phyloP scores from a whole-genome alignment of 192 early-diverging fungal species.

The Coemansia sp. region DNA sequence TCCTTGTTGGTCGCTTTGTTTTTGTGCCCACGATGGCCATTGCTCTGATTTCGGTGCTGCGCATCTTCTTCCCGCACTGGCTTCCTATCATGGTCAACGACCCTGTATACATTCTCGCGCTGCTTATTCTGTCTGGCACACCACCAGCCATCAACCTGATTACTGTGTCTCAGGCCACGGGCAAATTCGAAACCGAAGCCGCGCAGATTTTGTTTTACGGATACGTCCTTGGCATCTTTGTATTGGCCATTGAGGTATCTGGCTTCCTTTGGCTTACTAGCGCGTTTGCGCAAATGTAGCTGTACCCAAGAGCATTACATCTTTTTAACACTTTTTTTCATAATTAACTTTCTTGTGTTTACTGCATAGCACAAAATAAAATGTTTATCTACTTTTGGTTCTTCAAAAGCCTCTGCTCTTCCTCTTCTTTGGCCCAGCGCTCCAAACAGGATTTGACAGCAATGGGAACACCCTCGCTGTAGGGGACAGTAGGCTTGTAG shows the following conservation, averaged over 20 bases:
- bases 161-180: slow-evolving; percentile 68
- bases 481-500: slow-evolving; percentile 59
- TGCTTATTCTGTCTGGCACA: slow-evolving; percentile 63
- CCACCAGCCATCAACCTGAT: slow-evolving; percentile 73
- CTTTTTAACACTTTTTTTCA: background rate
- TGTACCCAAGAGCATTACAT: too few relatives aligned
- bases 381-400: background rate
- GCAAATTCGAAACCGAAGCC: slow-evolving; percentile 69
- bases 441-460: slow-evolving; percentile 52
- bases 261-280: slow-evolving; percentile 55
- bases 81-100: slow-evolving; percentile 58
- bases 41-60: slow-evolving; percentile 38
- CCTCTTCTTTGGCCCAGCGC: slow-evolving; percentile 42
- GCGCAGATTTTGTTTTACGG: slow-evolving; percentile 68
- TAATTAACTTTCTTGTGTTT: too few relatives aligned
- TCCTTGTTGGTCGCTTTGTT: slow-evolving; percentile 47
- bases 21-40: slow-evolving; percentile 50
- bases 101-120: slow-evolving; percentile 63
- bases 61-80: slow-evolving; percentile 36
- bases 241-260: slow-evolving; percentile 43
- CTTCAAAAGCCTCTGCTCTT: slow-evolving; percentile 3
- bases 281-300: slow-evolving; percentile 20
- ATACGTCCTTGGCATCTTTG: slow-evolving; percentile 58
- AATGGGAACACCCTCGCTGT: slow-evolving; percentile 59
- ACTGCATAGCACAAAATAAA: background rate